Evolutionary conservation across 345 rosid species (phyloP).

Genomic region (Gossypium bickii): DNA sequence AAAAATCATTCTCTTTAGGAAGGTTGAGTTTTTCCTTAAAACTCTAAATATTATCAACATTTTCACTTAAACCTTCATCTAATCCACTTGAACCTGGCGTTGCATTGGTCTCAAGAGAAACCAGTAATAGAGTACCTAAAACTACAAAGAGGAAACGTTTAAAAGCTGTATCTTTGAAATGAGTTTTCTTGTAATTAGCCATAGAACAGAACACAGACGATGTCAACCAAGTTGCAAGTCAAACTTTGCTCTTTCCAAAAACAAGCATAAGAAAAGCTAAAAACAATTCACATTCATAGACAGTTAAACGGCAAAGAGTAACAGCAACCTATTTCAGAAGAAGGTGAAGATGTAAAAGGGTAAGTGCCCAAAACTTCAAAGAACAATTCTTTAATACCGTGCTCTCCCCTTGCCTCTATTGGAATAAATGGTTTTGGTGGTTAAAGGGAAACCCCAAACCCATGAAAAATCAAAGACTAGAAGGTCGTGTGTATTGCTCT

Average conservation of each 20-base stretch:
- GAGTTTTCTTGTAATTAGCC: slow-evolving; percentile 64
- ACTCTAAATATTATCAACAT: slow-evolving; percentile 15
- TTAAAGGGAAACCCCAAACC: background rate
- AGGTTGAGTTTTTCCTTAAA: slow-evolving; percentile 31
- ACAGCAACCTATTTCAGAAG: slow-evolving; percentile 25
- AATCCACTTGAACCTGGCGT: slow-evolving; percentile 28
- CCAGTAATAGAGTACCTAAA: slow-evolving; percentile 45
- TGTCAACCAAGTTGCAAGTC: slow-evolving; percentile 2
- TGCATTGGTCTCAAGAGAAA: slow-evolving; percentile 41
- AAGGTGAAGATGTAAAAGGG: slow-evolving; percentile 21
- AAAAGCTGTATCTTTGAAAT: slow-evolving; percentile 40
- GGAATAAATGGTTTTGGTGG: background rate
- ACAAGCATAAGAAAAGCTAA: background rate
- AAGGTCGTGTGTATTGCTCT: background rate
- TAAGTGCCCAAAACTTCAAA: slow-evolving; percentile 31
- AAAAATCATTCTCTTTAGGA: slow-evolving; percentile 53
- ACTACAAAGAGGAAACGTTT: slow-evolving; percentile 47
- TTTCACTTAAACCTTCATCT: slow-evolving; percentile 24
- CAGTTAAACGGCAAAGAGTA: slow-evolving; percentile 4
- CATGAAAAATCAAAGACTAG: background rate
- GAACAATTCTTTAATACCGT: background rate
- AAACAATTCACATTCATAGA: slow-evolving; percentile 16
- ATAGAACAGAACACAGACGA: slow-evolving; percentile 28
- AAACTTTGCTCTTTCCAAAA: background rate
- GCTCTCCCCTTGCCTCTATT: background rate